These are phyloP conservation scores for Aspergillus ochraceus DNA, from an alignment of 2,329 filamentous ascomycete genomes.

Conservation along the genomic window DNA sequence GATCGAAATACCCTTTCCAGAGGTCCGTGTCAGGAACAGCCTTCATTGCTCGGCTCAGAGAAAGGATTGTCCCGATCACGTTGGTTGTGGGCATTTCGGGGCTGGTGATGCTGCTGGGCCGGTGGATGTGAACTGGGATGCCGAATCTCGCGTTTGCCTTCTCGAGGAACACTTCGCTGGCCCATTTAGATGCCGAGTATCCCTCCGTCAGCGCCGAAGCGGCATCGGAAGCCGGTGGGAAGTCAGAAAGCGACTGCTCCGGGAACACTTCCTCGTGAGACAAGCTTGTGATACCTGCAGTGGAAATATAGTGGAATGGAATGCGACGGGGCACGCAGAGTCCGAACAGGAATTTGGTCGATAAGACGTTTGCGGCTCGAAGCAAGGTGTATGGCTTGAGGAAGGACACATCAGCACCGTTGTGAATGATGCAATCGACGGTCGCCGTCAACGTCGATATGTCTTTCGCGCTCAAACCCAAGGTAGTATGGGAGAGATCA, in stretches of 20 bases:
- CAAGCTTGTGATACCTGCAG: conserved; percentile 17
- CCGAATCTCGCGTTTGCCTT: conserved; percentile 11
- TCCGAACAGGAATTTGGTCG: conserved; percentile 26
- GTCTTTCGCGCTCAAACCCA: background rate
- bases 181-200: conserved; percentile 43
- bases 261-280: conserved; percentile 11
- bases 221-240: conserved; percentile 27
- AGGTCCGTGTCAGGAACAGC: background rate
- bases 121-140: conserved; percentile 32
- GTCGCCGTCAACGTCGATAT: background rate
- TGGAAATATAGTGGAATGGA: conserved; percentile 34
- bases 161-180: conserved; percentile 40
- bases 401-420: conserved; percentile 29
- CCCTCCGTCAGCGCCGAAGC: conserved; percentile 23
- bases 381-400: conserved; percentile 31
- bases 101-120: conserved; percentile 26
- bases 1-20: background rate
- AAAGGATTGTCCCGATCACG: conserved; percentile 19
- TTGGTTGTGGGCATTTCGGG: conserved; percentile 19
- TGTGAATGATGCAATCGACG: conserved; percentile 26
- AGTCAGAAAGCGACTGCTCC: background rate
- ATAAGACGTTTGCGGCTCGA: conserved; percentile 26
- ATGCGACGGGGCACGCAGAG: conserved; percentile 22
- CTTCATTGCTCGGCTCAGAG: background rate
- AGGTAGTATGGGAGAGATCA: background rate